phyloP scores from a whole-genome alignment of 1,284 basidiomycete species.

The Pseudozyma thailandica region DNA sequence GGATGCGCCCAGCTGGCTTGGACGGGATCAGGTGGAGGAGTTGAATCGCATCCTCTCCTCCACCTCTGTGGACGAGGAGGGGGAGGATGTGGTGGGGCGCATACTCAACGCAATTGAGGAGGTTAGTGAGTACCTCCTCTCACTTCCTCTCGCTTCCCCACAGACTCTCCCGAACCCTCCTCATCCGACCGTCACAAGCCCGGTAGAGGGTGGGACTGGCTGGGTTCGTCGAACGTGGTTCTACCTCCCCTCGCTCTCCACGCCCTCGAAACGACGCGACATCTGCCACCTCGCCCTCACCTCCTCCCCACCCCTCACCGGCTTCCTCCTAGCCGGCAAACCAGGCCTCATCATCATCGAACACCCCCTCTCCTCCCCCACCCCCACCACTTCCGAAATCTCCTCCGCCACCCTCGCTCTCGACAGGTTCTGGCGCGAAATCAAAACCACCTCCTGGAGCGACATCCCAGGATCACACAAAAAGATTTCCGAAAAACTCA shows the following conservation, averaged over 20 bases:
- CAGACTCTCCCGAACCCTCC: not conserved
- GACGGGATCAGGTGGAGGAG: slow-evolving; percentile 13
- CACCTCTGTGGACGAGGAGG: slow-evolving; percentile 1
- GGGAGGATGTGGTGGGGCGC: slow-evolving; percentile 14
- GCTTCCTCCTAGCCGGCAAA: slow-evolving; percentile 60
- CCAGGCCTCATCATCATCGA: slow-evolving; percentile 58
- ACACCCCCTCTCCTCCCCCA: slow-evolving; percentile 33
- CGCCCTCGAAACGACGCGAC: slow-evolving; percentile 46
- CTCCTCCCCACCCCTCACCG: slow-evolving; percentile 33
- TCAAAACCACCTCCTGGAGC: slow-evolving; percentile 45
- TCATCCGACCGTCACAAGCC: not conserved
- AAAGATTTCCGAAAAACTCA: slow-evolving; percentile 52
- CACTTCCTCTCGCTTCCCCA: slow-evolving; percentile 1
- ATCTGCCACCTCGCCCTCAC: slow-evolving; percentile 40
- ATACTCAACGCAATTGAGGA: slow-evolving; percentile 18
- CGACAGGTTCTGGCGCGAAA: slow-evolving; percentile 48
- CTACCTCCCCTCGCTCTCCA: slow-evolving; percentile 53
- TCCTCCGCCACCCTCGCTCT: slow-evolving; percentile 12
- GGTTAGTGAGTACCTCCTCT: slow-evolving; percentile 22
- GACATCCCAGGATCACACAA: slow-evolving; percentile 56
- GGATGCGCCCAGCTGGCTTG: slow-evolving; percentile 35
- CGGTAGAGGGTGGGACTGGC: too few species aligned
- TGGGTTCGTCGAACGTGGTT: slow-evolving; percentile 49
- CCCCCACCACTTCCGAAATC: slow-evolving; percentile 9
- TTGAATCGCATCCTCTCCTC: slow-evolving; percentile 13